Percentiles rank a stretch among this genome's conserved stretches.
These are phyloP conservation scores for Fraxinus anomala DNA, from an alignment of 257 asterid species.

Conservation along the genomic window DNA sequence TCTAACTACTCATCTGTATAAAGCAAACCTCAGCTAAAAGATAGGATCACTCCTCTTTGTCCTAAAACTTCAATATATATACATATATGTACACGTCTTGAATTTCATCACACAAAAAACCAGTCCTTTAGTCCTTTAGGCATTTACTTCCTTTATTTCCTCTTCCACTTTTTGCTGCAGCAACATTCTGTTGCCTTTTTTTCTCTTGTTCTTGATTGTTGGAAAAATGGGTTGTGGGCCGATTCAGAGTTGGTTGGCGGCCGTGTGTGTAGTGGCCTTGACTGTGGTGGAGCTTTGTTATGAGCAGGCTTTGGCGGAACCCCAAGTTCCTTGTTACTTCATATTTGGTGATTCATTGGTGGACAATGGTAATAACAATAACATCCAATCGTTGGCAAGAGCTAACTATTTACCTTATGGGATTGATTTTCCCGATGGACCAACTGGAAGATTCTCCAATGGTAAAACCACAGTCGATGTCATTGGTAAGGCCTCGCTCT, in stretches of 20 bases:
- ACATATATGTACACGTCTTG: neutral
- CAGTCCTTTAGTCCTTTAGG: constrained; percentile 15
- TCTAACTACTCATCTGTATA: constrained; percentile 39
- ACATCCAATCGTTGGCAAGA: constrained; percentile 62
- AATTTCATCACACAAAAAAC: neutral
- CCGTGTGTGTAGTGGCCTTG: constrained; percentile 23
- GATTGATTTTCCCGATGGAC: constrained; percentile 55
- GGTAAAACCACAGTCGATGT: constrained; percentile 75
- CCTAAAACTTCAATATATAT: constrained; percentile 4
- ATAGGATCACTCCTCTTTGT: constrained; percentile 11
- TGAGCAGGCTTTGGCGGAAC: constrained; percentile 41
- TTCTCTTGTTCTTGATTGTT: neutral
- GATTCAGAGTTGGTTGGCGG: constrained; percentile 26
- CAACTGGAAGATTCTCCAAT: constrained; percentile 72
- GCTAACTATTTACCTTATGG: constrained; percentile 82
- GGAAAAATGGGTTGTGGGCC: constrained; percentile 34
- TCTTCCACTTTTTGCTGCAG: constrained; percentile 14
- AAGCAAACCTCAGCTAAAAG: constrained; percentile 2
- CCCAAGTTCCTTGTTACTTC: constrained; percentile 74
- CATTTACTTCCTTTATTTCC: too few relatives aligned
- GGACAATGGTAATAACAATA: constrained; percentile 72
- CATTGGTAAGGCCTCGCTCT: constrained; percentile 41
- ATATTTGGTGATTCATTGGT: constrained; percentile 75
- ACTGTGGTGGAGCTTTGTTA: constrained; percentile 19
- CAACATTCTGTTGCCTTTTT: constrained; percentile 17